phyloP scores from a whole-genome alignment of 176 grass and related monocot species.

The Sorghum bicolor region Sorghum_bicolor_NCBIv3 NC_012877.2:57532501-57533000 shows the following conservation, averaged over 20 bases:
- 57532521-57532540: slow-evolving; percentile 15
- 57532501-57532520: slow-evolving; percentile 27
- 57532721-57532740: not conserved
- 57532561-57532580: slow-evolving; percentile 42
- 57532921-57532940: not conserved
- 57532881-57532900: not conserved
- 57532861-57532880: not conserved
- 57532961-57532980: not conserved
- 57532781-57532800: no score
- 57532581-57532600: slow-evolving; percentile 39
- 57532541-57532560: slow-evolving; percentile 33
- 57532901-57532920: not conserved
- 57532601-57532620: slow-evolving; percentile 10
- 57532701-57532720: not conserved
- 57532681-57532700: not conserved
- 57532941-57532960: not conserved
- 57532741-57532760: not conserved
- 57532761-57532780: not conserved
- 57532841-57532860: not conserved
- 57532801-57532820: not conserved
- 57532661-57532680: not conserved
- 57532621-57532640: slow-evolving; percentile 39
- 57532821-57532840: not conserved
- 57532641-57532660: slow-evolving; percentile 1
- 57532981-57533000: not conserved